These are phyloP conservation scores for Aulographum hederae DNA, from an alignment of 2,329 filamentous ascomycete species.

Conservation along the genomic window DNA sequence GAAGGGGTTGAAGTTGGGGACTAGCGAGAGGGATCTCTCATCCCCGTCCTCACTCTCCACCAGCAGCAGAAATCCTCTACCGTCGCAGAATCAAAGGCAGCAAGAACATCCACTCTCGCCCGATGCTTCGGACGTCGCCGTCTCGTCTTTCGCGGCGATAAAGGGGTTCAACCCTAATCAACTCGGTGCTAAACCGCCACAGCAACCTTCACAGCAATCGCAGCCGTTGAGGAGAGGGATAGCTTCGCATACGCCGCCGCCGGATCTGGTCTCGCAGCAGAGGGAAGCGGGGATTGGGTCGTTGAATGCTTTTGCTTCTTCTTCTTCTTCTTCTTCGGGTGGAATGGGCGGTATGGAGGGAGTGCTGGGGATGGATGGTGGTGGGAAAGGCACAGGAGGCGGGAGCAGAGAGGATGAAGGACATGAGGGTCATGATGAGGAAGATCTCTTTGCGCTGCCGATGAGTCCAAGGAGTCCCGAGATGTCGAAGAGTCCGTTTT, in stretches of 20 bases:
- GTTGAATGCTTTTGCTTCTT: slow-evolving; percentile 26
- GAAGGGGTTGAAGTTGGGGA: slow-evolving; percentile 60
- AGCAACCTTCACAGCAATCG: slow-evolving; percentile 6
- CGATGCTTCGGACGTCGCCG: slow-evolving; percentile 14
- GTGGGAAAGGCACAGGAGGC: slow-evolving; percentile 13
- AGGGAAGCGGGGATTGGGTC: slow-evolving; percentile 21
- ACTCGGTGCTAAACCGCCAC: slow-evolving; percentile 24
- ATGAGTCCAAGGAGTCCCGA: slow-evolving; percentile 76
- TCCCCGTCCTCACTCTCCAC: too few relatives aligned
- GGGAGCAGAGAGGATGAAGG: too few relatives aligned
- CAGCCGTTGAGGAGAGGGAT: slow-evolving; percentile 11
- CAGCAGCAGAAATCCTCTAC: too few relatives aligned
- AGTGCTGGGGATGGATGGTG: slow-evolving; percentile 12
- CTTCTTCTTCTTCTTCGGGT: too few relatives aligned
- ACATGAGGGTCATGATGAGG: too few relatives aligned
- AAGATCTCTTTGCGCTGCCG: slow-evolving; percentile 73
- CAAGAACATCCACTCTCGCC: slow-evolving; percentile 3
- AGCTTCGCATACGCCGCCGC: slow-evolving; percentile 16
- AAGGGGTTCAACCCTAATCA: slow-evolving; percentile 24
- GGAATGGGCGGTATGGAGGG: too few relatives aligned
- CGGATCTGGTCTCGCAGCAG: slow-evolving; percentile 16
- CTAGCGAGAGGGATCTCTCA: slow-evolving; percentile 39
- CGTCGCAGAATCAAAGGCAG: too few relatives aligned
- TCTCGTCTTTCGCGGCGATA: slow-evolving; percentile 35
- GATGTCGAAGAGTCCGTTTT: slow-evolving; percentile 70